A percentile compares a stretch with the other conserved stretches of the same genome.
phyloP scores from a whole-genome alignment of 768 basidiomycete genomes.

The Clitopilus hobsonii region DNA sequence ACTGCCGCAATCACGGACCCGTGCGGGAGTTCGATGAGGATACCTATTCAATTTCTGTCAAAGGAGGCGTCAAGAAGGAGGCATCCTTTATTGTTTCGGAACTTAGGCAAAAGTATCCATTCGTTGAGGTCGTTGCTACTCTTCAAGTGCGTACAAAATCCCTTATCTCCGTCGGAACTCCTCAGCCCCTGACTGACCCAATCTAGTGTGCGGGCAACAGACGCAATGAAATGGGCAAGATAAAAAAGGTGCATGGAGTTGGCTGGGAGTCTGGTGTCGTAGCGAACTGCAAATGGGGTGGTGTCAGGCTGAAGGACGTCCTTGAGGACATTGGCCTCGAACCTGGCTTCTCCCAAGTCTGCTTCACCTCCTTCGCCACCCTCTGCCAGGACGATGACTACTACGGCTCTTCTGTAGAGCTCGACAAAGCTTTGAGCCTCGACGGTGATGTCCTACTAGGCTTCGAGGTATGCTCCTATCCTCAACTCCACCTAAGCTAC shows the following conservation, averaged over 20 bases:
- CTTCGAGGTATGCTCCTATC: slow-evolving; percentile 39
- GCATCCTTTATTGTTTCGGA: slow-evolving; percentile 30
- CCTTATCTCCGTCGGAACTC: background rate
- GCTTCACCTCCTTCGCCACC: slow-evolving; percentile 57
- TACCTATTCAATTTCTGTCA: slow-evolving; percentile 36
- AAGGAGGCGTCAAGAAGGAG: slow-evolving; percentile 27
- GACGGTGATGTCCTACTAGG: slow-evolving; percentile 55
- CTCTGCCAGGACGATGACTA: slow-evolving; percentile 56
- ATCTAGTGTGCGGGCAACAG: slow-evolving; percentile 62
- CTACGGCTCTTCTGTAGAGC: slow-evolving; percentile 61
- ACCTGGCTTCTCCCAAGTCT: slow-evolving; percentile 39
- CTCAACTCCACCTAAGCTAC: background rate
- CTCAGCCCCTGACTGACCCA: slow-evolving; percentile 4
- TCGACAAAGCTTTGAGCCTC: slow-evolving; percentile 41
- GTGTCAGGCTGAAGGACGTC: slow-evolving; percentile 53
- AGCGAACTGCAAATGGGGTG: slow-evolving; percentile 65
- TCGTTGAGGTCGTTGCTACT: slow-evolving; percentile 41
- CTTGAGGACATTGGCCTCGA: slow-evolving; percentile 40
- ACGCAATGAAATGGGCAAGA: slow-evolving; percentile 56
- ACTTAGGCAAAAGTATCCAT: slow-evolving; percentile 35
- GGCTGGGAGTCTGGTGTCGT: slow-evolving; percentile 68
- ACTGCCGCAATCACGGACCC: slow-evolving; percentile 68
- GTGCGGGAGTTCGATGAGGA: slow-evolving; percentile 46
- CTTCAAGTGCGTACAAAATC: slow-evolving; percentile 44
- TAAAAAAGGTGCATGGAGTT: slow-evolving; percentile 55